Conservation (phyloP, 306 rosid species). For the Prunus padus region DNA sequence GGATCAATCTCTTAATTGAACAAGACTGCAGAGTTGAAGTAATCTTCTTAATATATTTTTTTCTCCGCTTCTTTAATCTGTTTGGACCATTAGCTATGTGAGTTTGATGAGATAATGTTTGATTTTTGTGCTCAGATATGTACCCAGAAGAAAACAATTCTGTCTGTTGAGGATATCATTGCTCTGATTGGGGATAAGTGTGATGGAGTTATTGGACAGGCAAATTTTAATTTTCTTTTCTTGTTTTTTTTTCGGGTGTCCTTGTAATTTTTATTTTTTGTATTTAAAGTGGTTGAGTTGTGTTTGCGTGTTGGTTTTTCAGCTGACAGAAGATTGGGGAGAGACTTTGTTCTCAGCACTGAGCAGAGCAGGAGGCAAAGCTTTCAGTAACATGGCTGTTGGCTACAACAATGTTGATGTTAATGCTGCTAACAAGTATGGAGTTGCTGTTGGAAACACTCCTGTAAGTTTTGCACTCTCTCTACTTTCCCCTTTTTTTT, state of each 20-base stretch:
- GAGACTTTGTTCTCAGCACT: conserved; percentile 90
- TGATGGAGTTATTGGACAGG: conserved; percentile 99
- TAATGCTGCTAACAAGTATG: conserved; percentile 80
- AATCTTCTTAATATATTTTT: conserved; percentile 20
- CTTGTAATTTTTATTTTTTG: neutral
- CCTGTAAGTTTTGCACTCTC: conserved; percentile 46
- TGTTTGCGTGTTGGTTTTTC: conserved; percentile 24
- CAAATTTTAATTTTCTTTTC: neutral
- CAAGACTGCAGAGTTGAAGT: conserved; percentile 95
- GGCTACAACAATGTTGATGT: conserved; percentile 97
- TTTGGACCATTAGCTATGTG: neutral
- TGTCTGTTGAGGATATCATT: conserved; percentile 88
- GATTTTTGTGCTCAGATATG: conserved; percentile 54
- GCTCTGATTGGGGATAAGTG: conserved; percentile 90
- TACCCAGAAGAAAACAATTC: conserved; percentile 88
- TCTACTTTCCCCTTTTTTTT: neutral
- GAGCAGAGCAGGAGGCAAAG: conserved; percentile 96
- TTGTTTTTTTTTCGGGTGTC: neutral
- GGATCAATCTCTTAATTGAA: conserved; percentile 89
- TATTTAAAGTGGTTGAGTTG: conserved; percentile 7
- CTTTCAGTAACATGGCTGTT: conserved; percentile 98
- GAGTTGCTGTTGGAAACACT: conserved; percentile 95
- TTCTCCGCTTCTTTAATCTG: neutral
- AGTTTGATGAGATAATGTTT: conserved; percentile 12
- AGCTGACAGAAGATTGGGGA: conserved; percentile 99